Evolutionary conservation across 192 early-diverging fungal species (phyloP).

Genomic region (Funneliformis geosporum): DNA sequence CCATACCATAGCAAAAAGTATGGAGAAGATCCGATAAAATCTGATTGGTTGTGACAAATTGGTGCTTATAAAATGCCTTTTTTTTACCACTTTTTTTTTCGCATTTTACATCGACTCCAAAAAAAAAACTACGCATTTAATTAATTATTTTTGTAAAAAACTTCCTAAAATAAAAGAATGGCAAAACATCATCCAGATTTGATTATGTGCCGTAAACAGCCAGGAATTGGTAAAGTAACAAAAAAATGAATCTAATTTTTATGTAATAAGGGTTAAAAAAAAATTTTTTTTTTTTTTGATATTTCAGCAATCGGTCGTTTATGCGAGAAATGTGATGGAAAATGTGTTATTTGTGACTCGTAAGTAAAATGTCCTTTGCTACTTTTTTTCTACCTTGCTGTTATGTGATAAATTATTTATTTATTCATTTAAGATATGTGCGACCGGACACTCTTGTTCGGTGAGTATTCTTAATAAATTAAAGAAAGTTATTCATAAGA

Average conservation of each 20-base stretch:
- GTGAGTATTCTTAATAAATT: background rate
- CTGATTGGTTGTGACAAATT: no score
- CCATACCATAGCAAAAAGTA: no score
- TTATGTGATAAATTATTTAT: background rate
- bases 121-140: no score
- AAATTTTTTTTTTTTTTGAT: background rate
- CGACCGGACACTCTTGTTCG: conserved; percentile 80
- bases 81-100: no score
- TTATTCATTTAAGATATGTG: conserved; percentile 61
- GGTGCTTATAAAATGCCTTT: no score
- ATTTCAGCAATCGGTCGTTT: conserved; percentile 74
- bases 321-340: conserved; percentile 88
- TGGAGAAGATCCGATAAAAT: no score
- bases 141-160: no score
- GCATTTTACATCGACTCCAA: no score
- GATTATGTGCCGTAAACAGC: conserved; percentile 92
- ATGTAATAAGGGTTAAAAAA: background rate
- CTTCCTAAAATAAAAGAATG: conserved; percentile 44
- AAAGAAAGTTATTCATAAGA: no score
- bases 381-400: background rate
- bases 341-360: conserved; percentile 96
- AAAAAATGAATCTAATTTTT: background rate
- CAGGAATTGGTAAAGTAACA: conserved; percentile 73
- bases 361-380: conserved; percentile 37
- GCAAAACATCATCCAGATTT: conserved; percentile 88